Evolutionary conservation across 352 stramenopile genomes (phyloP).

Genomic region (Phytopythium montanum): DNA sequence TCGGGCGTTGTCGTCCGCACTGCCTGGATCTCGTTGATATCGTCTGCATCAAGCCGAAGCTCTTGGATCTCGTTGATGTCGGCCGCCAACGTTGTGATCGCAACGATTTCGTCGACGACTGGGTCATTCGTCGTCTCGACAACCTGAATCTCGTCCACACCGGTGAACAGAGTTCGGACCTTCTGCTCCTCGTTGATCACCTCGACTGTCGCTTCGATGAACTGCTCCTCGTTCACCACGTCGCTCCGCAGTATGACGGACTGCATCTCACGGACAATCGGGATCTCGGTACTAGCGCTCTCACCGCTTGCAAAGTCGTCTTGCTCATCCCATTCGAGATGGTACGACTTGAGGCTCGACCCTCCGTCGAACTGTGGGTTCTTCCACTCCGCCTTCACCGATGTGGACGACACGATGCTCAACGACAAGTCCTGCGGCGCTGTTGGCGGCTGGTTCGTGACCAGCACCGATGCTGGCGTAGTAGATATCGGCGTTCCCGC

Average conservation of each 20-base stretch:
- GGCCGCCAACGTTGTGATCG: slow-evolving; percentile 86
- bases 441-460: slow-evolving; percentile 61
- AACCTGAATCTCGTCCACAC: slow-evolving; percentile 86
- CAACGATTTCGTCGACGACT: slow-evolving; percentile 91
- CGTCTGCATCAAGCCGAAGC: slow-evolving; percentile 70
- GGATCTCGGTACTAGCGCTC: slow-evolving; percentile 63
- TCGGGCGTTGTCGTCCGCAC: slow-evolving; percentile 75
- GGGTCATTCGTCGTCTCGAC: slow-evolving; percentile 65
- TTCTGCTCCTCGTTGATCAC: slow-evolving; percentile 97
- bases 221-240: slow-evolving; percentile 92
- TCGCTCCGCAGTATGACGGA: slow-evolving; percentile 70
- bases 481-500: slow-evolving; percentile 42
- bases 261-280: slow-evolving; percentile 92
- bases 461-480: slow-evolving; percentile 39
- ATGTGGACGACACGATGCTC: slow-evolving; percentile 55
- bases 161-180: slow-evolving; percentile 85
- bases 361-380: slow-evolving; percentile 92
- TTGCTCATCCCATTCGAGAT: slow-evolving; percentile 83
- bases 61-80: slow-evolving; percentile 93
- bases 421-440: slow-evolving; percentile 53
- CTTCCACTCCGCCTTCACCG: slow-evolving; percentile 80
- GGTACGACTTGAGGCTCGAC: slow-evolving; percentile 65
- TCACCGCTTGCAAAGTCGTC: slow-evolving; percentile 67
- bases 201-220: slow-evolving; percentile 89
- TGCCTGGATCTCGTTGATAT: slow-evolving; percentile 92